Conservation (phyloP, 2,329 filamentous ascomycete genomes). For the Fusarium nygamai region DNA sequence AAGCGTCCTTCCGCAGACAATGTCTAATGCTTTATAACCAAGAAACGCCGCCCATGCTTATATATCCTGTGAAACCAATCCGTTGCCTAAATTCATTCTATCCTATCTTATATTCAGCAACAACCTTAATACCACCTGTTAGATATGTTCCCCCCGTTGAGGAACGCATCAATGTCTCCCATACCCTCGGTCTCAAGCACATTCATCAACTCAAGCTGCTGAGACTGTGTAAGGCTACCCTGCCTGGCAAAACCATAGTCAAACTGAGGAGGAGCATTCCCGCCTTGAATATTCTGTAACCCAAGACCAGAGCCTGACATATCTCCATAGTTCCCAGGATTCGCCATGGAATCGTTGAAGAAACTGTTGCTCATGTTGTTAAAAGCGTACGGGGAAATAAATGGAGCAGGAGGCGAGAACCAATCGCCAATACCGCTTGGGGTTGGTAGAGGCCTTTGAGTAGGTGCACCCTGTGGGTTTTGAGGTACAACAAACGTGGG, state of each 20-base stretch:
- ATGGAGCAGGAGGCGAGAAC: slow-evolving; percentile 63
- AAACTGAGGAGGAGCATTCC: slow-evolving; percentile 40
- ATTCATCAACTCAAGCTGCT: slow-evolving; percentile 85
- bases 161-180: slow-evolving; percentile 68
- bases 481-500: slow-evolving; percentile 54
- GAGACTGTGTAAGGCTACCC: slow-evolving; percentile 79
- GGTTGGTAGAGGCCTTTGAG: slow-evolving; percentile 57
- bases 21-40: slow-evolving; percentile 29
- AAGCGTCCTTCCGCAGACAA: slow-evolving; percentile 13
- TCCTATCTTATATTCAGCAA: neutral
- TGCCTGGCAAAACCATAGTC: slow-evolving; percentile 61
- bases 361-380: slow-evolving; percentile 53
- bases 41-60: slow-evolving; percentile 28
- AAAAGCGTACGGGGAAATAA: slow-evolving; percentile 64
- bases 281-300: slow-evolving; percentile 45
- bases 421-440: slow-evolving; percentile 59
- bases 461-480: slow-evolving; percentile 48
- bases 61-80: neutral
- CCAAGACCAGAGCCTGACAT: slow-evolving; percentile 46
- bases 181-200: slow-evolving; percentile 77
- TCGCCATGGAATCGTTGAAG: slow-evolving; percentile 52
- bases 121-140: slow-evolving; percentile 48
- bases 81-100: slow-evolving; percentile 10
- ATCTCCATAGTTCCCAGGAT: slow-evolving; percentile 44
- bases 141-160: slow-evolving; percentile 54